These are phyloP conservation scores for Debaryomyces sp. DNA, from an alignment of 1,139 yeast genomes.

Conservation along the genomic window DNA sequence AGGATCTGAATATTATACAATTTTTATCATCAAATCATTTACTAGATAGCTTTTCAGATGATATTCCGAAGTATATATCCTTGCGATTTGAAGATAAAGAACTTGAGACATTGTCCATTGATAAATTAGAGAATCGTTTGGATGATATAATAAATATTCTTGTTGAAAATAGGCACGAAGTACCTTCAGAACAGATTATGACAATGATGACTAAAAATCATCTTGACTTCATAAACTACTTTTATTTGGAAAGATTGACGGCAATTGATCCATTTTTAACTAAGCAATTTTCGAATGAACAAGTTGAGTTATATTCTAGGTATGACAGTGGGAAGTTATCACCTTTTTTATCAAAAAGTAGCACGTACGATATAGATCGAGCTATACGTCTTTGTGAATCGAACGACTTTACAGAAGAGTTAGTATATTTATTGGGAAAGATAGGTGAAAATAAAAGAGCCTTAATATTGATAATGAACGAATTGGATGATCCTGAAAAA, in stretches of 20 bases:
- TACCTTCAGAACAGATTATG: slow-evolving; percentile 55
- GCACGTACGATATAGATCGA: slow-evolving; percentile 65
- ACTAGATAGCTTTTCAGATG: slow-evolving; percentile 48
- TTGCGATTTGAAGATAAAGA: slow-evolving; percentile 41
- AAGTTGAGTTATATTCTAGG: slow-evolving; percentile 65
- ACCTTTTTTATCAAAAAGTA: slow-evolving; percentile 46
- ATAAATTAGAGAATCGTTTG: slow-evolving; percentile 41
- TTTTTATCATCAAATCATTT: slow-evolving; percentile 66
- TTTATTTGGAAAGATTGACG: slow-evolving; percentile 59
- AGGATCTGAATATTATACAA: slow-evolving; percentile 57
- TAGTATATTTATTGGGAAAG: slow-evolving; percentile 79
- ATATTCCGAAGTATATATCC: slow-evolving; percentile 56
- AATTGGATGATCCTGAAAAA: slow-evolving; percentile 73
- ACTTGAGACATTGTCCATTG: slow-evolving; percentile 41
- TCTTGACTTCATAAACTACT: slow-evolving; percentile 58
- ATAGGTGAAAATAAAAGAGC: slow-evolving; percentile 84
- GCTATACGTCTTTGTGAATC: slow-evolving; percentile 69
- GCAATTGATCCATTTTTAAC: slow-evolving; percentile 56
- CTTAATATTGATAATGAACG: slow-evolving; percentile 70
- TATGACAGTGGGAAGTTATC: slow-evolving; percentile 57
- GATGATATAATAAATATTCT: slow-evolving; percentile 54
- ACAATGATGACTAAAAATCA: slow-evolving; percentile 43
- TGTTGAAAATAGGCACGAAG: slow-evolving; percentile 66
- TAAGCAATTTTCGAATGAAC: slow-evolving; percentile 63
- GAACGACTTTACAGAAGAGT: slow-evolving; percentile 59